Evolutionary conservation across 805 yeast species (phyloP), one percentile per base, ranked within the genome.

Genomic region (Tetrapisispora fleetii): DNA sequence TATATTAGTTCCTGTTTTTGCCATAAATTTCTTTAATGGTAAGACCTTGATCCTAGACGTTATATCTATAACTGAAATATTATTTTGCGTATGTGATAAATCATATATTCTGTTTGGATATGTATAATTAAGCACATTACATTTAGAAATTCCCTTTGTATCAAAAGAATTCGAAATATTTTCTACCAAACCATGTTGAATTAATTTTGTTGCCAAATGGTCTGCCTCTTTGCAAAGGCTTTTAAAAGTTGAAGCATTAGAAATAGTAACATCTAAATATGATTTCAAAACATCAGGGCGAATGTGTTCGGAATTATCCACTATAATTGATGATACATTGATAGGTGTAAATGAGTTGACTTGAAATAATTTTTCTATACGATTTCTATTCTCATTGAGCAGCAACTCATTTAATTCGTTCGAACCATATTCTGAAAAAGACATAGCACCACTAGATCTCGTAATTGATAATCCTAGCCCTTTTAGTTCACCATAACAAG

Each of bases 1-100:
- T 8, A 93, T 78, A 64, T 89, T 90, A 1, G 98, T 93, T 4
- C 99, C 99, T 1, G 97, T 86, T 57, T 85, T 85, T 47, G 95
- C 90, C 51, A 77, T 75, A 57, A 89, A 84, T 54, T 77, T 75
- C 56, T 87, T 87, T 4, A 76, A 76, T 0, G 91, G 90, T 5
- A 54, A 37, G 11, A 71, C 45, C 35, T 65, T 60, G 14, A 69
- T 43, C 17, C 52, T 58, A 17, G 72, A 68, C 7, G 58, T 58
- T 2, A 69, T 55, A 14, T 58, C 59, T 7, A 65, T 47, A 2
- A 59, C 48, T 14, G 59, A 53, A n/a, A 54, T 21, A 13, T 45
- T 45, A 30, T 40, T 45, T 51, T 51, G 41, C 2, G 27, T 28
- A 28, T 27, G 14, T 3, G 16, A 16, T 14, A 22, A n/a, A n/a